A percentile compares a stretch with the other conserved stretches of the same genome.
phyloP scores from a whole-genome alignment of 2,329 filamentous ascomycete species.

The Aureobasidium zeae region DNA sequence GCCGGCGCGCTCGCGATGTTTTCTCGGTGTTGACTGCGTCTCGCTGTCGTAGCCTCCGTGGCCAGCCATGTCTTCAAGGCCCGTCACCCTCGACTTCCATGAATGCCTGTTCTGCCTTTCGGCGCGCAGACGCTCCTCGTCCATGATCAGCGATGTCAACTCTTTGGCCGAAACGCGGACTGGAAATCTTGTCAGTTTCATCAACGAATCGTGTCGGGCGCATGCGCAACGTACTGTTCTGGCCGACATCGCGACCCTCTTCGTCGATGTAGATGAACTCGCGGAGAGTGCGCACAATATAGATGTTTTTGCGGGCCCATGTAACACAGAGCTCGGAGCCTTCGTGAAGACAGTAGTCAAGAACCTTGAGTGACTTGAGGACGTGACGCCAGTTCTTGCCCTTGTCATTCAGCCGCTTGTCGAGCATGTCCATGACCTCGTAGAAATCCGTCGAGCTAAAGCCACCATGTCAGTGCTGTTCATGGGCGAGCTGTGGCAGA shows the following conservation, averaged over 20 bases:
- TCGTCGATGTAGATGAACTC: constrained; percentile 93
- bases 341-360: constrained; percentile 96
- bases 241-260: constrained; percentile 87
- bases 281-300: constrained; percentile 95
- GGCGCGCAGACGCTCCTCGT: constrained; percentile 83
- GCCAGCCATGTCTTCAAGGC: constrained; percentile 68
- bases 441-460: constrained; percentile 89
- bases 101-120: constrained; percentile 86
- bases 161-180: constrained; percentile 95
- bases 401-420: constrained; percentile 97
- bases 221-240: constrained; percentile 63
- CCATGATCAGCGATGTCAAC: constrained; percentile 79
- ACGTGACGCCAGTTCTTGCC: constrained; percentile 99
- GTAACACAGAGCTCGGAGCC: constrained; percentile 94
- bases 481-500: background rate
- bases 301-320: constrained; percentile 96
- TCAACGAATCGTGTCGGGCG: constrained; percentile 16
- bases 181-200: constrained; percentile 37
- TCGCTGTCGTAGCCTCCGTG: constrained; percentile 28
- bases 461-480: constrained; percentile 5
- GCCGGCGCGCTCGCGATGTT: constrained; percentile 33
- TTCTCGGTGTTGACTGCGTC: constrained; percentile 28
- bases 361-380: constrained; percentile 90
- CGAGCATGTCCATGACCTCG: constrained; percentile 99
- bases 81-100: constrained; percentile 94